Base-by-base conservation (phyloP, 371 early-diverging fungal genomes). In the Syncephalis plumigaleata region DNA sequence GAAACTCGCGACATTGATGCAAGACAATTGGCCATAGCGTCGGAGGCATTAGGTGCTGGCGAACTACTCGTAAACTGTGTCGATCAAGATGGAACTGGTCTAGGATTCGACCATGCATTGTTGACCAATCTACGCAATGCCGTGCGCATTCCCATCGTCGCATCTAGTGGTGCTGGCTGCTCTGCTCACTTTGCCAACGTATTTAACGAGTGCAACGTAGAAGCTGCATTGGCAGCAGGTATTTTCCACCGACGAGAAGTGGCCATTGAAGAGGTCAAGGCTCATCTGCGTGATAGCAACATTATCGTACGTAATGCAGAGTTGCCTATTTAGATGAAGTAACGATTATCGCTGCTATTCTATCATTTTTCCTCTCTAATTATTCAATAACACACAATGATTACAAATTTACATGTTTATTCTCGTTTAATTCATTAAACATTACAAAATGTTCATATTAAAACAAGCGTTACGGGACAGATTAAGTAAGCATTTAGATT, bases 1-100 rank as follows among this genome's bases (percentile, higher is more conserved):
- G 94, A 93, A 64, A 84, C 75, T 5, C 81, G 94, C 44, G 94
- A 95, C 60, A 45, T 91, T 22, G 97, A 97, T 63, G 97, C 93
- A 15, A 62, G 67, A 45, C 91, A 94, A 60, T 67, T 97, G 20
- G 86, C 87, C 11, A 70, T 72, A 5, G 85, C 91, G 0, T 87
- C 87, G 52, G 83, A 89, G 58, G 75, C 72, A 1, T 55, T 97
- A 48, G 97, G 97, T 20, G 95, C 95, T 0, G 97, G 97, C 20
- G 97, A 97, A 65, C 79, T 97, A 45, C 63, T 95, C 56, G 70
- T 93, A 44, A 92, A 92, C 60, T 90, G 89, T 59, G 95, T 97
- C 84, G 95, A 97, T 64, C 77, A 81, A 57, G 97, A 97, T 63
- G 97, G 97, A 3, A 91, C 91, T 39, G 94, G 93, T 58, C 81